phyloP scores from a whole-genome alignment of 371 early-diverging fungal genomes.

The Mycotypha africana region DNA sequence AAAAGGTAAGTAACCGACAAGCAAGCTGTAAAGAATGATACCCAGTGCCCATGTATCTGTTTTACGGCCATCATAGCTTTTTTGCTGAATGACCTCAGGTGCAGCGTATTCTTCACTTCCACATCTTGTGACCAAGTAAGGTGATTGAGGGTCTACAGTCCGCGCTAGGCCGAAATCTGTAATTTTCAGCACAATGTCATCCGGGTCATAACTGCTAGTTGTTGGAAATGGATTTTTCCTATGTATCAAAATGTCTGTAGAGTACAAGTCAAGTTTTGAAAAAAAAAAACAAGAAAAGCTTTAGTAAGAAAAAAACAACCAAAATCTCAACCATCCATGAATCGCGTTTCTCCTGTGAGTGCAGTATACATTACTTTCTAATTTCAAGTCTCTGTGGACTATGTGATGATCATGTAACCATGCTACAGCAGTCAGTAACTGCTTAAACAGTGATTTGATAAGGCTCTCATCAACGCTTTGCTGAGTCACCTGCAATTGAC shows the following conservation, averaged over 20 bases:
- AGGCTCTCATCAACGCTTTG: slow-evolving; percentile 23
- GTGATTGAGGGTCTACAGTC: slow-evolving; percentile 37
- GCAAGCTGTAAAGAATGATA: slow-evolving; percentile 59
- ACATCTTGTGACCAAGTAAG: slow-evolving; percentile 50
- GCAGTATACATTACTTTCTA: slow-evolving; percentile 66
- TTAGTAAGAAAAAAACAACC: too few relatives aligned
- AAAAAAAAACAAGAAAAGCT: background rate
- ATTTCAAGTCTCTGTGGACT: slow-evolving; percentile 75
- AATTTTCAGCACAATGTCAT: slow-evolving; percentile 44
- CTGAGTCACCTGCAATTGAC: too few relatives aligned
- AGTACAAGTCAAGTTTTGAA: background rate
- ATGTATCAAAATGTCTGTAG: slow-evolving; percentile 21
- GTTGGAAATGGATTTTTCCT: too few relatives aligned
- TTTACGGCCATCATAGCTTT: slow-evolving; percentile 58
- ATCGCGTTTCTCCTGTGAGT: too few relatives aligned
- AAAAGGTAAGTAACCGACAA: slow-evolving; percentile 55
- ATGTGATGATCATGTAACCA: slow-evolving; percentile 69
- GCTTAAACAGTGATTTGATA: slow-evolving; percentile 33
- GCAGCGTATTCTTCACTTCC: slow-evolving; percentile 81
- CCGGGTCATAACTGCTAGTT: too few relatives aligned
- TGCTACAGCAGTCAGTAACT: slow-evolving; percentile 55
- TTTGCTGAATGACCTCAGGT: slow-evolving; percentile 74
- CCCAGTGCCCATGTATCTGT: slow-evolving; percentile 75
- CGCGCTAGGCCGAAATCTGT: slow-evolving; percentile 66
- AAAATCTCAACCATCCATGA: too few relatives aligned